Evolutionary conservation across 495 filamentous ascomycete genomes (phyloP).

Genomic region (Physcia stellaris): DNA sequence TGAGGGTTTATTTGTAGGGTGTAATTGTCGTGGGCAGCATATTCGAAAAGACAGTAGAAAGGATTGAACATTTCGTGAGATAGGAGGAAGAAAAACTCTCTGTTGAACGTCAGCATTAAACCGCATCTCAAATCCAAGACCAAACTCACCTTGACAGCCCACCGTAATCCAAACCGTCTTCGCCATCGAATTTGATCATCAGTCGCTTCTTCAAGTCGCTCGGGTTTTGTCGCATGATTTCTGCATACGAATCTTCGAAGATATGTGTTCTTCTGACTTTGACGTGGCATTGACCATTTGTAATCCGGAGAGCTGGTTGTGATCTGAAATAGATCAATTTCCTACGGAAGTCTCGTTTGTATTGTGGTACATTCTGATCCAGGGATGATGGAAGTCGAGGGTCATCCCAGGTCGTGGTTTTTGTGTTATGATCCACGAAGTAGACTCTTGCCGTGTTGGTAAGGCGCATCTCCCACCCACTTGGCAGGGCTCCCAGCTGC

Average conservation of each 20-base stretch:
- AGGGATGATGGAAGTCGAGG: constrained; percentile 88
- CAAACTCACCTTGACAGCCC: constrained; percentile 66
- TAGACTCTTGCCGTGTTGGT: constrained; percentile 97
- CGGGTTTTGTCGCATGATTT: constrained; percentile 95
- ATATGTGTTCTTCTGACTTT: constrained; percentile 95
- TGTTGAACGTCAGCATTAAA: constrained; percentile 26
- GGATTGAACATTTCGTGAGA: constrained; percentile 99
- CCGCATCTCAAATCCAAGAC: background rate
- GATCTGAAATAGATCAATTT: constrained; percentile 99
- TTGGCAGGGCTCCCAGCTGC: constrained; percentile 89
- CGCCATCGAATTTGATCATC: constrained; percentile 99
- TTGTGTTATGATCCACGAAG: constrained; percentile 98
- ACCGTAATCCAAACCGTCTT: constrained; percentile 96
- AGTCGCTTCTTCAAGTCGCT: constrained; percentile 92
- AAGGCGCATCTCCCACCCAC: constrained; percentile 98
- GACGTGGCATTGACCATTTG: constrained; percentile 93
- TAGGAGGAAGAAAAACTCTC: constrained; percentile 99
- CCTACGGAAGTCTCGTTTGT: constrained; percentile 95
- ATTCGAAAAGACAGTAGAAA: constrained; percentile 99
- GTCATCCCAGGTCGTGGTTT: constrained; percentile 99
- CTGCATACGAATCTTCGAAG: constrained; percentile 96
- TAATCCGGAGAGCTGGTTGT: constrained; percentile 87
- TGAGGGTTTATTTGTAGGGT: constrained; percentile 99
- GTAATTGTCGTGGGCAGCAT: constrained; percentile 99
- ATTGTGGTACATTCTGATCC: constrained; percentile 97